Percentiles rank a stretch among this genome's conserved stretches.
phyloP scores from a whole-genome alignment of 1,139 yeast genomes.

The Taphrina pruni region DNA sequence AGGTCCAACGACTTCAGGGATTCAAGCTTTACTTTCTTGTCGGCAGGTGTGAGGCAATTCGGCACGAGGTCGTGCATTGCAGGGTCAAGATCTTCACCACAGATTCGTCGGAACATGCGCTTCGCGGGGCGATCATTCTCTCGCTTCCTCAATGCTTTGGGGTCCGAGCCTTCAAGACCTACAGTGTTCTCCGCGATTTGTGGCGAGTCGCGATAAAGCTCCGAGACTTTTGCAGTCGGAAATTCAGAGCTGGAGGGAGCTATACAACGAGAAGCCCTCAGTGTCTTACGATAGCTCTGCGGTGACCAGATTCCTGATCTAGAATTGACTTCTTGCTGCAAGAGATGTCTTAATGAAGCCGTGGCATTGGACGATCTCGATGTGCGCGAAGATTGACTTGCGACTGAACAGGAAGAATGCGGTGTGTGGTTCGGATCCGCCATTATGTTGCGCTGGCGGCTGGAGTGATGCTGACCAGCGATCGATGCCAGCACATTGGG shows the following conservation, averaged over 20 bases:
- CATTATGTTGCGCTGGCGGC: background rate
- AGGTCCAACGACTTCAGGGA: background rate
- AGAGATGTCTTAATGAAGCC: background rate
- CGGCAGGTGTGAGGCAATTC: background rate
- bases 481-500: background rate
- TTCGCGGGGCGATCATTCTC: too few relatives aligned
- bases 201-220: too few relatives aligned
- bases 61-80: background rate
- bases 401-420: background rate
- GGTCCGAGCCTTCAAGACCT: too few relatives aligned
- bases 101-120: background rate
- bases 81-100: background rate
- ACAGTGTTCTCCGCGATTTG: too few relatives aligned
- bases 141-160: too few relatives aligned
- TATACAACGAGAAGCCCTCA: too few relatives aligned
- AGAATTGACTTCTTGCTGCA: slow-evolving; percentile 7
- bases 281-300: too few relatives aligned
- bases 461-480: background rate
- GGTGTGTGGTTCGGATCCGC: background rate
- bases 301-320: background rate
- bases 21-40: background rate
- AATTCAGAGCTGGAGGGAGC: background rate
- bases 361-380: background rate
- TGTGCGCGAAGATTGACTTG: background rate
- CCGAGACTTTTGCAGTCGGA: too few relatives aligned